Conservation (phyloP, 441 rosid species). For the Corymbia calophylla region DNA sequence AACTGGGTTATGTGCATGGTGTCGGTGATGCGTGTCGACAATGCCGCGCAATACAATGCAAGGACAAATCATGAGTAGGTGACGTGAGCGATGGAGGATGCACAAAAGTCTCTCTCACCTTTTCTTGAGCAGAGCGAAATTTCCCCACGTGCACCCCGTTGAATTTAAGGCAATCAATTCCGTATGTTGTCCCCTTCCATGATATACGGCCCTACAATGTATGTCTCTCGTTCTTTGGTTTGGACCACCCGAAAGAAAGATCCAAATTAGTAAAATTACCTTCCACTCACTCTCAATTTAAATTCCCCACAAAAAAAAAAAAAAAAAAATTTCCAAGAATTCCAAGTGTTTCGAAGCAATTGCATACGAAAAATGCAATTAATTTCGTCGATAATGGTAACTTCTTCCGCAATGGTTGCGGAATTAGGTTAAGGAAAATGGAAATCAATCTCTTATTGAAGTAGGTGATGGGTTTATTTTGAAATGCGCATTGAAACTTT, state of each 20-base stretch:
- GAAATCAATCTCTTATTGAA: neutral
- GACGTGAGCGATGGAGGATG: neutral
- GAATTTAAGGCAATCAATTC: neutral
- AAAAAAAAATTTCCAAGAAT: fast-evolving
- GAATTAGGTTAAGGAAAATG: neutral
- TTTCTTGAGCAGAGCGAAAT: neutral
- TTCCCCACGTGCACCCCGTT: neutral
- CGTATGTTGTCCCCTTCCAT: neutral
- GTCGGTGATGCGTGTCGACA: neutral
- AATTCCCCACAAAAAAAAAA: no score
- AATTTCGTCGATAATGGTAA: neutral
- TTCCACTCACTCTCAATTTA: neutral
- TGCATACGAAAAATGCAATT: neutral
- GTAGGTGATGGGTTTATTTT: neutral
- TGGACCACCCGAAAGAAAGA: neutral
- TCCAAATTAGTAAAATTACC: neutral
- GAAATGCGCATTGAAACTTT: neutral
- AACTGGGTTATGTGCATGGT: neutral
- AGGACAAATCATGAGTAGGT: neutral
- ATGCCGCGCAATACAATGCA: neutral
- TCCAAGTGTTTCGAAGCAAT: neutral
- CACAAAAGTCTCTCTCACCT: neutral
- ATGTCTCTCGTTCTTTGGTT: neutral
- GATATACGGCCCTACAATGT: neutral
- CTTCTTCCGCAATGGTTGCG: neutral